Evolutionary conservation across 208 protist species (phyloP).

Genomic region (Trypanosoma lewisi): DNA sequence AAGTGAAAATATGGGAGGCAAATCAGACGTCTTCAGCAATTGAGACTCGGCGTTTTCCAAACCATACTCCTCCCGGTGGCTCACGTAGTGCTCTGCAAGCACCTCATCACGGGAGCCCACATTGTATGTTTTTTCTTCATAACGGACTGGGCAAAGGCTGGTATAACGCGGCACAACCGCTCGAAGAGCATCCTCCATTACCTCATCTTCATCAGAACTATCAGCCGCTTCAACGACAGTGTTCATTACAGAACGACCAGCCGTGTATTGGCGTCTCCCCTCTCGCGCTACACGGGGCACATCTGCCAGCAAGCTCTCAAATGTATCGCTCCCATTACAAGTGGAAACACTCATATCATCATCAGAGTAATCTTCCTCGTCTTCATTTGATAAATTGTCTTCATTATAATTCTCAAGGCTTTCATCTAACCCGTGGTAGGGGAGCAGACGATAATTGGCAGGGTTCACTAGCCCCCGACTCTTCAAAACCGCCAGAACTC

Average conservation of each 20-base stretch:
- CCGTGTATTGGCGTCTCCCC: constrained; percentile 75
- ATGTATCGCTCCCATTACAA: constrained; percentile 1
- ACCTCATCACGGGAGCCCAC: constrained; percentile 48
- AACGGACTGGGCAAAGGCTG: constrained; percentile 52
- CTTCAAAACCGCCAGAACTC: constrained; percentile 51
- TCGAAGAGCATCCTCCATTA: constrained; percentile 76
- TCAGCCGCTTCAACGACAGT: constrained; percentile 23
- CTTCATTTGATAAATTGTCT: constrained; percentile 6
- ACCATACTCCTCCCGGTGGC: constrained; percentile 68
- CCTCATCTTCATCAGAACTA: constrained; percentile 67
- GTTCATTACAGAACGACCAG: constrained; percentile 52
- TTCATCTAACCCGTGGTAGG: constrained; percentile 17
- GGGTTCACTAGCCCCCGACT: constrained; percentile 57
- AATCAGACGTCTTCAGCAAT: neutral
- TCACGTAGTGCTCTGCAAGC: constrained; percentile 62
- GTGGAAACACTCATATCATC: constrained; percentile 20
- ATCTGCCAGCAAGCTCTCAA: constrained; percentile 14
- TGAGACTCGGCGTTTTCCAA: constrained; percentile 31
- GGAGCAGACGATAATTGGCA: constrained; percentile 41
- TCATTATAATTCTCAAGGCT: constrained; percentile 11
- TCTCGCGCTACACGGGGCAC: constrained; percentile 42
- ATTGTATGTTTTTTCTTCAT: constrained; percentile 81
- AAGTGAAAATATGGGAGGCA: constrained; percentile 15
- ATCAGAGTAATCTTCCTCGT: constrained; percentile 25
- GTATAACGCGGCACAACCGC: constrained; percentile 74